Evolutionary conservation across 441 rosid species (phyloP), one percentile per base, ranked within the genome.

Genomic region (Eugenia klotzschiana): DNA sequence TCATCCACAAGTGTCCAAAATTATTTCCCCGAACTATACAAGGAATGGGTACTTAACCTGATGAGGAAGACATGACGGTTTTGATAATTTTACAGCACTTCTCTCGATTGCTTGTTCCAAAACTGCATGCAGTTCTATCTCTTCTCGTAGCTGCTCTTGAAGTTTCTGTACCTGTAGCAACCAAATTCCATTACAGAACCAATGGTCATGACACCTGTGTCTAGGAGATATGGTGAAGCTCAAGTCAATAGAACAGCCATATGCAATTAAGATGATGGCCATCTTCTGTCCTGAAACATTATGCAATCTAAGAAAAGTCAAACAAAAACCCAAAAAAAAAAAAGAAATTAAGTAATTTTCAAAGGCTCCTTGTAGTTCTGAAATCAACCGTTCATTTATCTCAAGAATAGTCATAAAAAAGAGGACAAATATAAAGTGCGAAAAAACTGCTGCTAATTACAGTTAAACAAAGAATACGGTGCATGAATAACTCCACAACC

Each of bases 71-170:
- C 43, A 41, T 41, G 94, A 89, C 49, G 88, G 72, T 80, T 87
- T 82, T 29, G 92, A 91, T 46, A 91, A 83, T 85, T 91, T 91
- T 72, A 86, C 84, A 83, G 90, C 89, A 83, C 85, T 92, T 86
- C 88, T 88, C 87, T 89, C 89, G n/a, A 91, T 87, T 80, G 94
- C 96, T 84, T 87, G 89, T 82, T 92, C 91, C 87, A 95, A 87
- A 55, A 91, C 80, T 81, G 87, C 69, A 82, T 91, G 98, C 51
- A 92, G 81, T 84, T 91, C 88, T 83, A 90, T 88, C 91, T 95
- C 97, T 86, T 90, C 89, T 87, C 85, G 91, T 85, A 95, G 87
- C 87, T 91, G 92, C 86, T 89, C 90, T 82, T 88, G 92, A 86
- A 95, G 85, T 83, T 85, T 89, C 79, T 89, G 87, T 57, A 94